Evolutionary conservation across 495 filamentous ascomycete genomes (phyloP).

Genomic region (Hyaloscypha finlandica): DNA sequence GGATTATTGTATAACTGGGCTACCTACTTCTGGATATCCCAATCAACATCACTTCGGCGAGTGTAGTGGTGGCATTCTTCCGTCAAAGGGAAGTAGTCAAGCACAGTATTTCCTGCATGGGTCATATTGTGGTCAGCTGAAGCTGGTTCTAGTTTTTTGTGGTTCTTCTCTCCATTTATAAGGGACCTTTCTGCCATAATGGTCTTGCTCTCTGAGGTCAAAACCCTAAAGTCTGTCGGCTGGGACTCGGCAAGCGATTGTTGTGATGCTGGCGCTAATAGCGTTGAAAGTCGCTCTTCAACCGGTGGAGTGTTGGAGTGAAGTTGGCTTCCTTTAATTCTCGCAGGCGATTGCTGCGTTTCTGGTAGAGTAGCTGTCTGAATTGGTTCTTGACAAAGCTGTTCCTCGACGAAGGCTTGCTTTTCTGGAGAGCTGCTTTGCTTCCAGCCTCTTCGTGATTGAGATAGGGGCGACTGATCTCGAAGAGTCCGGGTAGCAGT

Average conservation of each 20-base stretch:
- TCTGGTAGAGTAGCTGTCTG: background rate
- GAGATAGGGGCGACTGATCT: background rate
- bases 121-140: slow-evolving; percentile 2
- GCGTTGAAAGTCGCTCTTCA: background rate
- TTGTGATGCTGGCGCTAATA: background rate
- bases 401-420: background rate
- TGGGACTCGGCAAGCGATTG: background rate
- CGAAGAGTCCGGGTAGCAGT: background rate
- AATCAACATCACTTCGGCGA: slow-evolving; percentile 60
- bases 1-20: background rate
- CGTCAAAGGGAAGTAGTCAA: slow-evolving; percentile 37
- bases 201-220: background rate
- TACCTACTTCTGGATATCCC: slow-evolving; percentile 74
- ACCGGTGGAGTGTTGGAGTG: background rate
- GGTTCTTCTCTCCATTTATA: slow-evolving; percentile 21
- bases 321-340: background rate
- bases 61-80: slow-evolving; percentile 66
- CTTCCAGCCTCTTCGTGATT: background rate
- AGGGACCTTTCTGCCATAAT: background rate
- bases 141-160: background rate
- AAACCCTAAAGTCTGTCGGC: background rate
- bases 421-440: background rate
- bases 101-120: background rate
- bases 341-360: background rate
- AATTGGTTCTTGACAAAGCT: background rate